Evolutionary conservation across 2,329 filamentous ascomycete genomes (phyloP).

Genomic region (Aspergillus calidoustus): DNA sequence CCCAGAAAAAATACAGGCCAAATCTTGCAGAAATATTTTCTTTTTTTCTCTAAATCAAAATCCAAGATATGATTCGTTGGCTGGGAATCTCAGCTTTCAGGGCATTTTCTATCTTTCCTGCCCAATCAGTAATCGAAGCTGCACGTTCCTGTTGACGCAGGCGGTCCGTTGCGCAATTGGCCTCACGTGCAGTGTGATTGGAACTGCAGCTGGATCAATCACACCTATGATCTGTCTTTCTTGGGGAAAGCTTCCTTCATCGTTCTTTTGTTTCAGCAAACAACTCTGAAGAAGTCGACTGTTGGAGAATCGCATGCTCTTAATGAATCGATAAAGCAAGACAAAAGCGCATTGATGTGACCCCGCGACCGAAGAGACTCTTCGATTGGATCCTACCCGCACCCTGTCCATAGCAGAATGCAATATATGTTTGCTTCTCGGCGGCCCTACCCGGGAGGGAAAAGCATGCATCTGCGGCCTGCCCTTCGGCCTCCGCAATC

Average conservation of each 20-base stretch:
- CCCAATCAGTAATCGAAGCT: constrained; percentile 2
- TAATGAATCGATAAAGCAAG: not conserved
- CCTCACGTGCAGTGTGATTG: constrained; percentile 15
- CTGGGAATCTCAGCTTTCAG: not conserved
- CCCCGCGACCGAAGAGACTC: not conserved
- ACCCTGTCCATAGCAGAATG: not conserved
- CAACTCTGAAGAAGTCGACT: not conserved
- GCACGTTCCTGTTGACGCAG: constrained; percentile 11
- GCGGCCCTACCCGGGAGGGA: not conserved
- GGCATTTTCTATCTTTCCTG: not conserved
- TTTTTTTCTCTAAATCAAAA: constrained; percentile 1
- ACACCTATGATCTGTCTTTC: not conserved
- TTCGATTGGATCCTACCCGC: not conserved
- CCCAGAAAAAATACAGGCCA: not conserved
- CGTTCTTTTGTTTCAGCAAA: not conserved
- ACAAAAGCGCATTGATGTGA: not conserved
- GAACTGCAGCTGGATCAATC: constrained; percentile 5
- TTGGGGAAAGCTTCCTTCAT: not conserved
- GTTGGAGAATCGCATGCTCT: not conserved
- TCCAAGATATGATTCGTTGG: constrained; percentile 6
- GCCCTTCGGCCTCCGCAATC: not conserved
- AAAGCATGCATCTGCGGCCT: not conserved
- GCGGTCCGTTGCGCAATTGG: constrained; percentile 5
- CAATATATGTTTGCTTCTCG: not conserved
- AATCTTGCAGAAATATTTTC: constrained; percentile 13